Base-by-base conservation (phyloP, 768 basidiomycete species). In the Leucosporidium scottii region DNA sequence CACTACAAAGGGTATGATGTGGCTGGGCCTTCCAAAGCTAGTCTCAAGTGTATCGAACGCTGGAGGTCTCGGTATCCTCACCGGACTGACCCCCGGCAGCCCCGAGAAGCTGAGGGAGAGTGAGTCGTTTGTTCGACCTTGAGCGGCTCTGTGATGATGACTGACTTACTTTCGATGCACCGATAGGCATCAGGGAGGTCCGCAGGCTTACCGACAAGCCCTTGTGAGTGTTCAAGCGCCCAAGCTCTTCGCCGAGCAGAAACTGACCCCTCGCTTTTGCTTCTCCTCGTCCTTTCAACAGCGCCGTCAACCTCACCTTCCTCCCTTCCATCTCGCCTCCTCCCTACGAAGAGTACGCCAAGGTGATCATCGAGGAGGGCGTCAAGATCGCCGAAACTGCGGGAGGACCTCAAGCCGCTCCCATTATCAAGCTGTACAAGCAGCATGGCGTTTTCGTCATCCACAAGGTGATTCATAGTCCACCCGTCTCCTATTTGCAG, bases 311-410 rank as follows among this genome's bases (percentile, higher is more conserved):
- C 62, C 62, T 75, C 57, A 74, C 66, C n/a, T 78, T 93, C n/a
- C 81, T 94, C 28, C 93, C 93, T 0, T 85, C 84, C 39, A 94
- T 96, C 73, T 89, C 86, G 65, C 91, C 92, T 0, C 93, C 93
- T 1, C 90, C 93, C 73, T 94, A 97, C 75, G 86, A 84, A 61
- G 90, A 87, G 18, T 92, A 87, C 73, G 89, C 89, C 0, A 81
- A 86, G 75, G 66, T 77, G 73, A 25, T 58, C 65, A 73, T 47
- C 90, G 82, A 12, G 87, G 91, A 93, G 76, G 90, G 90, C 10
- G 84, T 94, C n/a, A 82, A 78, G 74, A 86, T 94, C 53, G 90
- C 93, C 75, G 93, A 96, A 81, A 96, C 93, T 0, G 93, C 93
- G 3, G 93, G 92, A 9, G 90, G 89, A 74, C 92, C 87, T 73